Conservation (phyloP, 306 rosid genomes). For the Biancaea sappan region DNA sequence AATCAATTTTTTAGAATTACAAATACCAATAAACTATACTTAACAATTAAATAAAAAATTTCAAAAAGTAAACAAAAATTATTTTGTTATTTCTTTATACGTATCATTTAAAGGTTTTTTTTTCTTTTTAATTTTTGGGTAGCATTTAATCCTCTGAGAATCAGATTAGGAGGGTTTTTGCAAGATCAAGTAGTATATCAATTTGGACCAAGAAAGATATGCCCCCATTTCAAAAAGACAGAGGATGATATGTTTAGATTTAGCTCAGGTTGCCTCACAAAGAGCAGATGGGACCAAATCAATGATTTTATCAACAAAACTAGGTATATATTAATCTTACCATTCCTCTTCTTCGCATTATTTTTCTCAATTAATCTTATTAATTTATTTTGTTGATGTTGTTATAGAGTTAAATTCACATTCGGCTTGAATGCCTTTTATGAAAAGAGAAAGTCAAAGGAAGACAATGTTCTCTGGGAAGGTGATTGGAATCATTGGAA, state of each 20-base stretch:
- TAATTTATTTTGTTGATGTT: neutral
- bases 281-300: constrained; percentile 58
- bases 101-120: neutral
- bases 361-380: too few species aligned
- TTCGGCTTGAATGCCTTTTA: constrained; percentile 52
- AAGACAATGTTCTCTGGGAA: constrained; percentile 38
- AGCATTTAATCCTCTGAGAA: constrained; percentile 59
- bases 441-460: constrained; percentile 41
- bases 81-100: too few species aligned
- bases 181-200: constrained; percentile 57
- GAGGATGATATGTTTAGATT: constrained; percentile 54
- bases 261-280: constrained; percentile 48
- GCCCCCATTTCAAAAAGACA: constrained; percentile 34
- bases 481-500: constrained; percentile 58
- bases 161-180: constrained; percentile 73
- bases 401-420: constrained; percentile 49
- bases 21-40: too few species aligned
- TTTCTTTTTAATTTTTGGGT: neutral
- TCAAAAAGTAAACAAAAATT: too few species aligned
- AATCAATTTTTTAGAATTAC: too few species aligned
- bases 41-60: too few species aligned
- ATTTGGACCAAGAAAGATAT: constrained; percentile 39
- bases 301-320: constrained; percentile 40
- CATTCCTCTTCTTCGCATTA: too few species aligned
- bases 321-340: neutral